These are phyloP conservation scores for Ascochyta rabiei DNA, from an alignment of 2,329 filamentous ascomycete species.

Conservation along the genomic window DNA sequence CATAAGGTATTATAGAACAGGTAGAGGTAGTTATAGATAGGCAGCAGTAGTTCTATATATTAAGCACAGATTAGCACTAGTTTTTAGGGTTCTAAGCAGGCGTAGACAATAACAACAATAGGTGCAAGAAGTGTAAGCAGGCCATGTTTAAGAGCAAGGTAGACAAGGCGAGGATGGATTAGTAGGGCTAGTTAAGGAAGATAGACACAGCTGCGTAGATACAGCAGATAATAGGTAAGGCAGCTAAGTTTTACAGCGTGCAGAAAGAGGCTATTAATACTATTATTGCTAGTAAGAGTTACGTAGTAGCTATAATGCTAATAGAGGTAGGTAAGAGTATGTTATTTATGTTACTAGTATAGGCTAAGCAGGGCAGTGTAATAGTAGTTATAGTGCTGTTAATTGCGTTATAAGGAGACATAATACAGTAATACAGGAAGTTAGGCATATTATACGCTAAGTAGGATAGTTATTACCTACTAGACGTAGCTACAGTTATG, in stretches of 20 bases:
- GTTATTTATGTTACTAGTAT: constrained; percentile 37
- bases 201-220: constrained; percentile 16
- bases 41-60: constrained; percentile 16
- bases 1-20: constrained; percentile 19
- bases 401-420: constrained; percentile 27
- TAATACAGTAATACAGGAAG: constrained; percentile 20
- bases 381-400: constrained; percentile 33
- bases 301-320: constrained; percentile 27
- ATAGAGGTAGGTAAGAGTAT: constrained; percentile 35
- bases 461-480: constrained; percentile 24
- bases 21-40: constrained; percentile 12
- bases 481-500: constrained; percentile 22
- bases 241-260: constrained; percentile 23
- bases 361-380: constrained; percentile 13
- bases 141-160: not conserved
- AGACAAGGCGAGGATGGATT: constrained; percentile 1
- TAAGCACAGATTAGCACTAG: constrained; percentile 23
- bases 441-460: constrained; percentile 4
- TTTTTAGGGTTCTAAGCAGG: constrained; percentile 23
- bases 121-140: not conserved
- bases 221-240: constrained; percentile 16
- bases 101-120: not conserved
- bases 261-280: constrained; percentile 25
- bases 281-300: constrained; percentile 26
- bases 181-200: constrained; percentile 4